Base-by-base conservation (phyloP, 176 grass and related monocot genomes). In the Rhynchospora breviuscula region DNA sequence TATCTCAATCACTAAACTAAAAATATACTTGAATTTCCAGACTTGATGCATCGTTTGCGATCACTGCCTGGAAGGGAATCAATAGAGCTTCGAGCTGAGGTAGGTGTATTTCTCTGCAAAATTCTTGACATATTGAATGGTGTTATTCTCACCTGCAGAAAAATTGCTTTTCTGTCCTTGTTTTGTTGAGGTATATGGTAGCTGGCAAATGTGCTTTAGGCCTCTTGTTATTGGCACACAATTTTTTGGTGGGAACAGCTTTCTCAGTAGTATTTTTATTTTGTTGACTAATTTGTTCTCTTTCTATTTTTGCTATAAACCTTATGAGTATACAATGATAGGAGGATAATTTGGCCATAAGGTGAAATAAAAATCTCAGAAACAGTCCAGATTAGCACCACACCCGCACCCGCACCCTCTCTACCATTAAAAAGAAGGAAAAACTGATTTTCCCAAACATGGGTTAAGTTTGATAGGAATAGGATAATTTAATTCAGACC, bases 81-180 rank as follows among this genome's bases (percentile, higher is more conserved):
- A 52, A 88, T 98, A 19, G 89, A 98, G 79, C 87, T 98, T 78
- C 93, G 91, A 85, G 93, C 88, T 14, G 96, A 98, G 91, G 96
- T 61, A 78, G 82, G 89, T 77, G 31, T 61, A 74, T 79, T 72
- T 22, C 10, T 35, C 45, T 67, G 17, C 6, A 29, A 76, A 76
- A 26, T 12, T 52, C 23, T 25, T 18, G 58, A 66, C 9, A 73
- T 48, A 72, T n/a, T 21, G 19, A 10, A 71, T 48, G 43, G 43
- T 48, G 43, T n/a, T n/a, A 49, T 21, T 47, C 10, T 48, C 45
- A 33, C 65, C 3, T 73, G 45, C 45, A 49, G 18, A 23, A 22
- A 2, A 49, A 9, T 70, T 14, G 1, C 23, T 70, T 46, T 3
- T 46, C 10, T 63, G 2, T 10, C 21, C 21, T 25, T 46, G 14